Evolutionary conservation across 2,329 filamentous ascomycete genomes (phyloP), one percentile per base, ranked within the genome.

Genomic region (Clarireedia monteithiana): DNA sequence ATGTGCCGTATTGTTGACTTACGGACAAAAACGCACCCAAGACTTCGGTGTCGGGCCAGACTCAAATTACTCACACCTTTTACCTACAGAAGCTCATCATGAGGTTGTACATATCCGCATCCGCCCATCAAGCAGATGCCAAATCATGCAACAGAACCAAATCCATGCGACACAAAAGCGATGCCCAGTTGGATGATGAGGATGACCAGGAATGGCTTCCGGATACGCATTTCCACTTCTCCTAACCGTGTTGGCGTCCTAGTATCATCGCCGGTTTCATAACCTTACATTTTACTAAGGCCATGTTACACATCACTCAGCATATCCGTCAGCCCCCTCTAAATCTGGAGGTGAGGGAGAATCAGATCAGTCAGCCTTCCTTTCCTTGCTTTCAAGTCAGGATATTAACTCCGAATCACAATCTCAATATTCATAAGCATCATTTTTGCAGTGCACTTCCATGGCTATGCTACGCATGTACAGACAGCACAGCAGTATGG

Each of bases 261-360:
- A 9, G 40, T 44, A 44, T 44, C 40, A 44, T 44, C 9, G 17
- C 15, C 17, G 24, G 40, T 44, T 44, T 39, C 51, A 39, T 20
- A 24, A n/a, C 52, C 51, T 59, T 60, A 60, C 59, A 59, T 59
- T 57, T 56, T 55, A 55, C 44, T 6, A 26, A 24, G n/a, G 36
- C 42, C 23, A 17, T 27, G 40, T 39, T 27, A 27, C 15, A 36
- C 36, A 17, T 40, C 40, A 42, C 39, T 26, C 49, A 42, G 38
- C 40, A 24, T 26, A 47, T 27, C 30, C 14, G 34, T 53, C 50
- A 53, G 50, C 50, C 42, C 50, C 23, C 50, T 53, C 50, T 53
- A 47, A 47, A 53, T 46, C 40, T 38, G 50, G 50, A 53, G 30
- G 20, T 45, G 27, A 7, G 34, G 26, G 39, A 42, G 30, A 45